Evolutionary conservation across 768 basidiomycete genomes (phyloP), one percentile per base, ranked within the genome.

Genomic region (Pholiota microspora): DNA sequence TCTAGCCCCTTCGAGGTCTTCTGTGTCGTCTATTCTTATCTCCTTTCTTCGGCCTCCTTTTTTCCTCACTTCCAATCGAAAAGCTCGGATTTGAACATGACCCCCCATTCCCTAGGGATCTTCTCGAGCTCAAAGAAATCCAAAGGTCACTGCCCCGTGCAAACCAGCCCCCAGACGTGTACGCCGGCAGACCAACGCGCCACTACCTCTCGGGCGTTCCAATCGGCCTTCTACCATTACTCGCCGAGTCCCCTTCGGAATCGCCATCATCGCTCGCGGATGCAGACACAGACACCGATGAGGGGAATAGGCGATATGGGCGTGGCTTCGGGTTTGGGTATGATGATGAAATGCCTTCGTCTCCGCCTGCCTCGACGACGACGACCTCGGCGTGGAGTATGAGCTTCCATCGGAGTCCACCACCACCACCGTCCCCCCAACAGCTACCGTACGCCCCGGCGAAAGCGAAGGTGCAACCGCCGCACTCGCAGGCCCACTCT

Each of bases 121-220:
- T 86, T 16, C 78, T 88, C 18, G 86, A 89, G 64, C 77, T 88
- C 38, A 86, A 85, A 61, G 83, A 83, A 59, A 83, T 89, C 38
- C 85, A 84, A 56, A 79, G 82, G 9, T 82, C 83, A 6, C 73
- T 87, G 1, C 85, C 86, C 7, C 73, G 75, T 16, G 83, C 86
- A 2, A 71, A 76, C 50, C 85, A 82, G 68, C 76, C 72, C 0
- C 64, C 67, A 2, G 80, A 79, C 64, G 69, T 65, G 1, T 56
- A 76, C 25, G 69, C 77, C 0, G 77, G 75, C 35, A 71, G 67
- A 31, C 73, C 67, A 10, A 69, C 65, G 16, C 68, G 71, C 36
- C 76, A 75, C 45, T 76, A 72, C 58, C 74, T 80, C 44, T 72
- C 76, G 28, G 71, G 73, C 10, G 86, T 89, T 5, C 87, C 87